These are phyloP conservation scores for Agaricus sinodeliciosus DNA, from an alignment of 768 basidiomycete species.

Conservation along the genomic window DNA sequence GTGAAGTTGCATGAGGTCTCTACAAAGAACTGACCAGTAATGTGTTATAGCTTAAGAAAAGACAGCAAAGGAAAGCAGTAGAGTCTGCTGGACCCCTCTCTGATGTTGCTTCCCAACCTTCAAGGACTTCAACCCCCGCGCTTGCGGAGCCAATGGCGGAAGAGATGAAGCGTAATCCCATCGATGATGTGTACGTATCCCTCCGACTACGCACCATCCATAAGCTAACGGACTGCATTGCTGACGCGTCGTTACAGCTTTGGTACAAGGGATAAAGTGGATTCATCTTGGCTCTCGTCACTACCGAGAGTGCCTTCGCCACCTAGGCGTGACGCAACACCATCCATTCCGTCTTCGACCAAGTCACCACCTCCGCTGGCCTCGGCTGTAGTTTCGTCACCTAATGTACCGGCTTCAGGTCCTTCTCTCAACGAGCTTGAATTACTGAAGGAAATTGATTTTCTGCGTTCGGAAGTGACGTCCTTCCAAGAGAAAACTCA, in stretches of 20 bases:
- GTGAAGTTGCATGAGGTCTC: constrained; percentile 12
- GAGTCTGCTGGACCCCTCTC: constrained; percentile 27
- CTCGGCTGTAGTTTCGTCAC: background rate
- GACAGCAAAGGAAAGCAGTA: constrained; percentile 64
- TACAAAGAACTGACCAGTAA: background rate
- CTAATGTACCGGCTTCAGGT: background rate
- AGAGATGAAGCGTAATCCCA: constrained; percentile 32
- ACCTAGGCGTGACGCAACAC: constrained; percentile 20
- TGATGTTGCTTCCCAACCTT: constrained; percentile 31
- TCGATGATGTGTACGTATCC: constrained; percentile 60
- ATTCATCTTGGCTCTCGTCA: constrained; percentile 55
- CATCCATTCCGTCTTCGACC: constrained; percentile 4
- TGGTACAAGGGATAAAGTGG: constrained; percentile 32
- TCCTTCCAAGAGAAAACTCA: constrained; percentile 11
- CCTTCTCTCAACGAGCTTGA: constrained; percentile 5
- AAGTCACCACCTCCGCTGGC: constrained; percentile 11
- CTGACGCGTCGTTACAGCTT: background rate
- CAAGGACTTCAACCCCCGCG: constrained; percentile 45
- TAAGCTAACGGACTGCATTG: background rate
- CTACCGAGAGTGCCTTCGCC: constrained; percentile 40
- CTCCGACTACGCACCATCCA: background rate
- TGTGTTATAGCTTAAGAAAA: constrained; percentile 63
- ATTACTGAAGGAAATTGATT: constrained; percentile 11
- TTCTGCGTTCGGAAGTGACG: constrained; percentile 20
- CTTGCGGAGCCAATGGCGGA: constrained; percentile 29